Evolutionary conservation across 202 grass and related monocot genomes (phyloP).

Genomic region (Schoenoplectus tabernaemontani): DNA sequence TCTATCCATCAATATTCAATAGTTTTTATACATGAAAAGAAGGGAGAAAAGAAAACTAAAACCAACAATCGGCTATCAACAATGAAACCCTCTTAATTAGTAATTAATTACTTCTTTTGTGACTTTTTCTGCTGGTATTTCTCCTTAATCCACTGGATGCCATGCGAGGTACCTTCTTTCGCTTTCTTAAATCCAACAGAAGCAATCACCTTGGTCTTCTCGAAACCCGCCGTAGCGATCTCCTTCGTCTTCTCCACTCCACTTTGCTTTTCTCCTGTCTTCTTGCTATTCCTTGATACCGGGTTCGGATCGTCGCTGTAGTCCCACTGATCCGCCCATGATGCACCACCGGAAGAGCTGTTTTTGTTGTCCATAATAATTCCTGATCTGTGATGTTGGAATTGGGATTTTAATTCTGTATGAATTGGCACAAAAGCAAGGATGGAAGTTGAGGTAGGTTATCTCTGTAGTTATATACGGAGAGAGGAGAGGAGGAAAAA

Average conservation of each 20-base stretch:
- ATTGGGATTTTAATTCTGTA: background rate
- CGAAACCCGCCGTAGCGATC: slow-evolving; percentile 43
- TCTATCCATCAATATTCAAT: background rate
- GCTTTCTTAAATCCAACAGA: slow-evolving; percentile 68
- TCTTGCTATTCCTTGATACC: background rate
- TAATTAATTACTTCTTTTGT: slow-evolving; percentile 33
- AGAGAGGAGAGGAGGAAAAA: background rate
- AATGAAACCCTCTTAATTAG: background rate
- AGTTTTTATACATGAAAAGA: background rate
- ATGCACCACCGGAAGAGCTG: slow-evolving; percentile 34
- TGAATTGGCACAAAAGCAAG: background rate
- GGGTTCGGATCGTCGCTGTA: slow-evolving; percentile 31
- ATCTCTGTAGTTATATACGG: background rate
- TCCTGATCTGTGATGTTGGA: background rate
- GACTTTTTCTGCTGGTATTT: slow-evolving; percentile 68
- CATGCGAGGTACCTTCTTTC: slow-evolving; percentile 58
- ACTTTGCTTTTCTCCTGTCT: background rate
- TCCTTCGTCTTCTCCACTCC: slow-evolving; percentile 74
- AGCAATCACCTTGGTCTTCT: slow-evolving; percentile 77
- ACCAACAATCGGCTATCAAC: background rate
- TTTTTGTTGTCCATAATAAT: slow-evolving; percentile 36
- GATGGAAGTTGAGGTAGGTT: background rate
- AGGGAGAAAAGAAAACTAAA: background rate
- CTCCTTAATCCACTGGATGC: slow-evolving; percentile 92
- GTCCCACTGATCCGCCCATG: slow-evolving; percentile 99